Conservation (phyloP, 2,329 filamentous ascomycete genomes). For the Septoria petroselini region DNA sequence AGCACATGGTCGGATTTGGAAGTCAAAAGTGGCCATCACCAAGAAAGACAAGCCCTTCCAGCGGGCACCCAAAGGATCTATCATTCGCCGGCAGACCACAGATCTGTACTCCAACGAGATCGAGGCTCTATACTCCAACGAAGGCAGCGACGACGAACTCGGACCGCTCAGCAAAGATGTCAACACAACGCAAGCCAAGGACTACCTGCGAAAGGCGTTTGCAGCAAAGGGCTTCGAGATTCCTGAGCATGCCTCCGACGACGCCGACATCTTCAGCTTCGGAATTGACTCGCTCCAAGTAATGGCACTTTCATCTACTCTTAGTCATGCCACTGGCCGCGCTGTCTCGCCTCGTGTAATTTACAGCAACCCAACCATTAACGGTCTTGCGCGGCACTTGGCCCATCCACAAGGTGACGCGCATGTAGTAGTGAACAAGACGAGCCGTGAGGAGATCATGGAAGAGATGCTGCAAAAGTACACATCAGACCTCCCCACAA, state of each 20-base stretch:
- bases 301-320: conserved; percentile 30
- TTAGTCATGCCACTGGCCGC: conserved; percentile 26
- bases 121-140: conserved; percentile 44
- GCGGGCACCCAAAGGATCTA: conserved; percentile 21
- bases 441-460: conserved; percentile 29
- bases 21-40: conserved; percentile 45
- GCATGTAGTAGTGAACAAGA: not conserved
- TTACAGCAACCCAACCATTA: conserved; percentile 36
- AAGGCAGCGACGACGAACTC: conserved; percentile 20
- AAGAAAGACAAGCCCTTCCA: conserved; percentile 48
- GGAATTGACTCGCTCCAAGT: conserved; percentile 39
- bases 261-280: conserved; percentile 37
- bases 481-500: conserved; percentile 25
- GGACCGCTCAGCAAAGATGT: conserved; percentile 13
- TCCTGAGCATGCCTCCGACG: conserved; percentile 23
- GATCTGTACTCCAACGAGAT: conserved; percentile 48
- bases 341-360: conserved; percentile 34
- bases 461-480: conserved; percentile 35
- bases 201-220: conserved; percentile 19
- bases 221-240: conserved; percentile 20
- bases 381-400: conserved; percentile 27
- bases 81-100: conserved; percentile 17
- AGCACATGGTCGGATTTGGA: conserved; percentile 44
- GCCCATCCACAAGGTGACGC: conserved; percentile 9
- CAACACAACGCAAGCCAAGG: conserved; percentile 24